Base-by-base conservation (phyloP, 345 rosid species). In the Arabis hirsuta region DNA sequence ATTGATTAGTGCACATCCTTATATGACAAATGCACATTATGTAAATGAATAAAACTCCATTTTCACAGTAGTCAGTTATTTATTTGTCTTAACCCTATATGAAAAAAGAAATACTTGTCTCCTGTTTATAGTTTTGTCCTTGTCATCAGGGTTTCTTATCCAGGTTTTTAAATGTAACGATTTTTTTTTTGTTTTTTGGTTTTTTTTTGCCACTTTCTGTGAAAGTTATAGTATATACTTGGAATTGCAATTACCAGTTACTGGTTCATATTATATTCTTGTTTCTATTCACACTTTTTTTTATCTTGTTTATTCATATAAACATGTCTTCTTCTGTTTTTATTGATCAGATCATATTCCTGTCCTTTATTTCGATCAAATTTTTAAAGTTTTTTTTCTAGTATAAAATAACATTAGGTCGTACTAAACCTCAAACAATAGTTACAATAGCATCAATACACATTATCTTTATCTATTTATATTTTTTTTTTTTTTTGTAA, bases 121-220 rank as follows among this genome's bases (percentile, higher is more conserved):
- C 42, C 48, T 48, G 67, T 26, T 7, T 26, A 24, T 58, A 58
- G 20, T 43, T 48, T 65, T 27, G 20, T 57, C 58, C 56, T 48
- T 70, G 31, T 48, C 58, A 59, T 47, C 42, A 69, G 22, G 55
- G 26, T 69, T 36, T 56, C 46, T 56, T 69, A 6, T 67, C 29
- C 36, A 43, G 9, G 13, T 67, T 6, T 67, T 9, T 16, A 42
- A 54, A 41, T 14, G 13, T 67, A 39, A 29, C 53, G 14, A 24
- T 67, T 54, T 54, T 29, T 22, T 22, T 22, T 22, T 22, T 16
- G 16, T 16, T 2, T 22, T 22, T 22, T 2, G 24, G 14, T n/a
- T 54, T 42, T 54, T 29, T 29, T 4, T 29, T 29, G 5, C 44
- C 52, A 24, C 20, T 66, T 53, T 53, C 58, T 54, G 16, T 14